phyloP scores from a whole-genome alignment of 2,329 filamentous ascomycete genomes.

The Penicillium sp. region DNA sequence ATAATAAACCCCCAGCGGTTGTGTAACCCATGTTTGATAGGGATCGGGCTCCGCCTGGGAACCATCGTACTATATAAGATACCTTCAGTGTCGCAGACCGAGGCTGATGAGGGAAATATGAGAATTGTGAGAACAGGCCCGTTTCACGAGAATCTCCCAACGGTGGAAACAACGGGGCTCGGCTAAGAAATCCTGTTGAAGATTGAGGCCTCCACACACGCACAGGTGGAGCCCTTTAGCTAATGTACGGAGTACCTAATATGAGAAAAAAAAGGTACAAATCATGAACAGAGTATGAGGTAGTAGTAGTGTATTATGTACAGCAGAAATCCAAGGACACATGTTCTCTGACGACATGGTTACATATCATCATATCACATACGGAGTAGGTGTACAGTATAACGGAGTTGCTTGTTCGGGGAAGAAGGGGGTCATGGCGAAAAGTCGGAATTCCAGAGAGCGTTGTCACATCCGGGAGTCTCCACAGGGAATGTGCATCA shows the following conservation, averaged over 20 bases:
- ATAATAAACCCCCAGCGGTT: constrained; percentile 8
- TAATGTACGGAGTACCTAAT: no score
- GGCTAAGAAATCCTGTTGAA: constrained; percentile 20
- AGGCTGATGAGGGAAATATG: background rate
- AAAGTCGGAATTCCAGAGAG: background rate
- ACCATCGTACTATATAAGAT: constrained; percentile 1
- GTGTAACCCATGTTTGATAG: constrained; percentile 14
- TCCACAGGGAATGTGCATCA: background rate
- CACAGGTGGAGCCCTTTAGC: constrained; percentile 7
- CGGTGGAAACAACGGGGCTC: constrained; percentile 19
- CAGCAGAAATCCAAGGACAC: background rate
- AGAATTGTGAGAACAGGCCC: background rate
- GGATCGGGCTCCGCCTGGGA: background rate
- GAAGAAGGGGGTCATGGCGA: background rate
- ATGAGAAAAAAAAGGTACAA: background rate
- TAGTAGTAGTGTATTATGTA: background rate
- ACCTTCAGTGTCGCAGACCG: background rate
- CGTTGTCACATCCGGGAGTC: constrained; percentile 1
- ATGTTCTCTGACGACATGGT: background rate
- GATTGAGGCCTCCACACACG: constrained; percentile 11
- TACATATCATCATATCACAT: background rate
- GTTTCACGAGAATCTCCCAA: constrained; percentile 19
- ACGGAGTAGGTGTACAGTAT: no score
- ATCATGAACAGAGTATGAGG: background rate
- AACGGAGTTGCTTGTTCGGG: background rate